These are phyloP conservation scores for Grigorovia jiainica DNA, from an alignment of 805 yeast genomes.

Conservation along the genomic window DNA sequence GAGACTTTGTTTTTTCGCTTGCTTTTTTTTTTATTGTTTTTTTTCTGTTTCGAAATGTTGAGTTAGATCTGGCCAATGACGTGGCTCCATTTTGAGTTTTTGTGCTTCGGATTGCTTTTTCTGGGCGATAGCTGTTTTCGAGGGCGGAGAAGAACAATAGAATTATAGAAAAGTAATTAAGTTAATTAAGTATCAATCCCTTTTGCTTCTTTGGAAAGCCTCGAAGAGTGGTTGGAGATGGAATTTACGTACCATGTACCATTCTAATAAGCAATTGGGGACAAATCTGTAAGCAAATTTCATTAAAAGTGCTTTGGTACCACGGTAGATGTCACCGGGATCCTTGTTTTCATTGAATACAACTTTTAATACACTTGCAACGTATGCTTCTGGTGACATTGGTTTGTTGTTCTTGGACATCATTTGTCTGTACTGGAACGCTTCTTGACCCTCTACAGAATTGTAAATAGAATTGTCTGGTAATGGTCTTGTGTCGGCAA, in stretches of 20 bases:
- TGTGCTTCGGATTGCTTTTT: no score
- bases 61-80: no score
- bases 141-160: no score
- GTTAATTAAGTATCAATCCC: background rate
- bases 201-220: conserved; percentile 14
- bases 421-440: conserved; percentile 41
- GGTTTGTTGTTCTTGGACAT: conserved; percentile 57
- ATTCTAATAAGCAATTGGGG: conserved; percentile 43
- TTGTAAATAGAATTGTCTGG: conserved; percentile 48
- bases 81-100: no score
- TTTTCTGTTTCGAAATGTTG: no score
- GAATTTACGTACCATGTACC: conserved; percentile 33
- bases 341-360: conserved; percentile 28
- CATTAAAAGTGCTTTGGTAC: conserved; percentile 36
- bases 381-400: conserved; percentile 50
- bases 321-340: conserved; percentile 49
- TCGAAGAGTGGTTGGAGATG: conserved; percentile 29
- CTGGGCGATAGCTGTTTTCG: no score
- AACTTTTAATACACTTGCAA: conserved; percentile 44
- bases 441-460: conserved; percentile 40
- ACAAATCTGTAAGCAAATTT: conserved; percentile 29
- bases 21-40: no score
- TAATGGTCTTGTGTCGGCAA: conserved; percentile 55
- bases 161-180: no score
- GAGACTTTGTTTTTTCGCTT: no score